These are phyloP conservation scores for Xylariaceae sp. DNA, from an alignment of 2,329 filamentous ascomycete genomes.

Conservation along the genomic window DNA sequence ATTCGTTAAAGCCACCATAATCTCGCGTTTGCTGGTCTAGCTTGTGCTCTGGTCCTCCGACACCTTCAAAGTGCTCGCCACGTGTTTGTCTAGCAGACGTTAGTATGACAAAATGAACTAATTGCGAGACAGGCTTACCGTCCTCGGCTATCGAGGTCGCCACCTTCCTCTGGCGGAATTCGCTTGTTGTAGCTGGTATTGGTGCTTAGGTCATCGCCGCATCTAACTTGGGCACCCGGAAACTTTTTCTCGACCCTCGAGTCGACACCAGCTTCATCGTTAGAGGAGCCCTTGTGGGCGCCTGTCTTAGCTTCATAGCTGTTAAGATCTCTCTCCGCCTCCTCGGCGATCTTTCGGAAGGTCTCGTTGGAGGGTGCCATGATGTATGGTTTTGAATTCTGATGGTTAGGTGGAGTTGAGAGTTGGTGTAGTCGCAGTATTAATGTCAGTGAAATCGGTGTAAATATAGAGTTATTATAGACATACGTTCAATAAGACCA, in stretches of 20 bases:
- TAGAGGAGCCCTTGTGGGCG: slow-evolving; percentile 44
- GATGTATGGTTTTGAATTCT: slow-evolving; percentile 17
- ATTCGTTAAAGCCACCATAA: slow-evolving; percentile 46
- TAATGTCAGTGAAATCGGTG: too few species aligned
- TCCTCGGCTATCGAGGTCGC: slow-evolving; percentile 50
- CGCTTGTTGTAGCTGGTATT: slow-evolving; percentile 53
- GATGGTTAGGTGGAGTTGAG: too few species aligned
- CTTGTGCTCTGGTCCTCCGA: slow-evolving; percentile 52
- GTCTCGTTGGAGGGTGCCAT: slow-evolving; percentile 43
- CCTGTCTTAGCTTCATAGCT: slow-evolving; percentile 56
- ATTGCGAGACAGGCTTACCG: slow-evolving; percentile 42
- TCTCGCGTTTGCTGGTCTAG: slow-evolving; percentile 37
- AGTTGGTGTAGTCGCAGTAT: too few species aligned
- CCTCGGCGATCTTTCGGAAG: slow-evolving; percentile 50
- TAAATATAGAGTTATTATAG: too few species aligned
- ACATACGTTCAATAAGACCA: too few species aligned
- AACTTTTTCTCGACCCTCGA: slow-evolving; percentile 51
- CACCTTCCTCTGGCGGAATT: slow-evolving; percentile 53
- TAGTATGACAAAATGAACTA: background rate
- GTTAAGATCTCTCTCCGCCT: slow-evolving; percentile 56
- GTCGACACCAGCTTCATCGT: slow-evolving; percentile 52
- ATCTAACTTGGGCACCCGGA: slow-evolving; percentile 46
- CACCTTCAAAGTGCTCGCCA: slow-evolving; percentile 51
- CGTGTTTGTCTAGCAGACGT: slow-evolving; percentile 48
- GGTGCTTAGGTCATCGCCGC: slow-evolving; percentile 52